A percentile compares a stretch with the other conserved stretches of the same genome.
These are phyloP conservation scores for Marasmius oreades DNA, from an alignment of 1,284 basidiomycete species.

Conservation along the genomic window DNA sequence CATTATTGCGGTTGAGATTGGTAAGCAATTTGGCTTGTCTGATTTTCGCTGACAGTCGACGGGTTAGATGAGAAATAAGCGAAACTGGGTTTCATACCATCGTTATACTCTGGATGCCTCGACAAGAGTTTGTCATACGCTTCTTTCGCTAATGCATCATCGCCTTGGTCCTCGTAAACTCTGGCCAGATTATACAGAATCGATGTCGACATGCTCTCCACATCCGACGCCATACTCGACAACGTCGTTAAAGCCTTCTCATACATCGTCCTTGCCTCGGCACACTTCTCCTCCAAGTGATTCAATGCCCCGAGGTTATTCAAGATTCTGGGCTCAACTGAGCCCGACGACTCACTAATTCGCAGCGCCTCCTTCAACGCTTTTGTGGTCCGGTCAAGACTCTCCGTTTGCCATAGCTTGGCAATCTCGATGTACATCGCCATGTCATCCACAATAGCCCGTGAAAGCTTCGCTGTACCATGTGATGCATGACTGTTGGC, in stretches of 20 bases:
- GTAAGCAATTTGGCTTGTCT: constrained; percentile 80
- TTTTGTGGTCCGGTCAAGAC: constrained; percentile 65
- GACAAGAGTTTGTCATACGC: constrained; percentile 83
- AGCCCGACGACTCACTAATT: constrained; percentile 48
- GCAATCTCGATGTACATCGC: constrained; percentile 88
- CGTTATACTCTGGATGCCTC: constrained; percentile 90
- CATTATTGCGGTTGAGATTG: constrained; percentile 64
- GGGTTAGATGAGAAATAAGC: constrained; percentile 6
- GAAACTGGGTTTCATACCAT: constrained; percentile 56
- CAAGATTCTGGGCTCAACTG: constrained; percentile 62
- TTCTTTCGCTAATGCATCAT: constrained; percentile 68
- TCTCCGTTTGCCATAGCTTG: constrained; percentile 82
- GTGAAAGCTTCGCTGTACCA: constrained; percentile 34
- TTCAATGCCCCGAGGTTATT: constrained; percentile 83
- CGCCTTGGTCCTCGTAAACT: constrained; percentile 81
- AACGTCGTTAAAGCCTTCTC: constrained; percentile 65
- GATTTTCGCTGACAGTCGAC: constrained; percentile 68
- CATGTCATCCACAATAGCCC: constrained; percentile 68
- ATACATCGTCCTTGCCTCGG: constrained; percentile 57
- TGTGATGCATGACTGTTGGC: constrained; percentile 31
- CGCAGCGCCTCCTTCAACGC: constrained; percentile 72
- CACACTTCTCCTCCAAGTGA: constrained; percentile 66
- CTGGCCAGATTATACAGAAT: constrained; percentile 87
- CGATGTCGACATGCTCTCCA: constrained; percentile 73
- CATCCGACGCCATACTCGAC: constrained; percentile 43